A percentile compares a stretch with the other conserved stretches of the same genome.
Evolutionary conservation across 371 early-diverging fungal species (phyloP).

Genomic region (Umbelopsis sp.): DNA sequence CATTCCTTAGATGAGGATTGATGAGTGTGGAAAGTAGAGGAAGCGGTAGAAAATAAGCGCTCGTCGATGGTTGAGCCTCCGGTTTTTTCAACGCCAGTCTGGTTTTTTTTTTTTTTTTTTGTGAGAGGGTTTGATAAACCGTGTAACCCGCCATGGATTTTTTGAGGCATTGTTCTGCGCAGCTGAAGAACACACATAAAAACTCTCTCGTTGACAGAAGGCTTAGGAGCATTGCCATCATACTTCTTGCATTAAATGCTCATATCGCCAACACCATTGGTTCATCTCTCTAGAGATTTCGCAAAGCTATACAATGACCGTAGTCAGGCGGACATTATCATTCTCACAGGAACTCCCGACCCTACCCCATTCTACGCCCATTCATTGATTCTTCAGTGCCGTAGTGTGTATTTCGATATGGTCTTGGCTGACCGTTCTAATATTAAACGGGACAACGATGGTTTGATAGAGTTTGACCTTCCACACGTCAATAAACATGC

Average conservation of each 20-base stretch:
- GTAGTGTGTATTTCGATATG: constrained; percentile 14
- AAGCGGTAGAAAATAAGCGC: not conserved
- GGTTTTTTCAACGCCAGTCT: not conserved
- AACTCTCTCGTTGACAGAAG: too few relatives aligned
- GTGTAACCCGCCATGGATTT: not conserved
- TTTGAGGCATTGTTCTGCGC: not conserved
- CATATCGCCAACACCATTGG: not conserved
- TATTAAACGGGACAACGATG: not conserved
- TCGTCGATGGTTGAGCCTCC: not conserved
- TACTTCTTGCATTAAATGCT: not conserved
- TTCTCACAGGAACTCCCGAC: constrained; percentile 9
- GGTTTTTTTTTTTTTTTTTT: not conserved
- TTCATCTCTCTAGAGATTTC: constrained; percentile 18
- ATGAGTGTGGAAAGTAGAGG: constrained; percentile 1
- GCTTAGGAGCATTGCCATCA: not conserved
- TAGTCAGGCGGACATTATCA: constrained; percentile 20
- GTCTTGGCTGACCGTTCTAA: not conserved
- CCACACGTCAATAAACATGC: constrained; percentile 14
- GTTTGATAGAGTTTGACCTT: constrained; percentile 12
- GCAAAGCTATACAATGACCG: constrained; percentile 21
- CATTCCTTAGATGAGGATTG: not conserved
- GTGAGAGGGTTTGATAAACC: not conserved
- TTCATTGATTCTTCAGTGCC: constrained; percentile 20
- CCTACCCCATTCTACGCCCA: constrained; percentile 17
- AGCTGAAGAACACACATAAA: not conserved